These are phyloP conservation scores for Suillus hirtellus DNA, from an alignment of 768 basidiomycete genomes.

Conservation along the genomic window DNA sequence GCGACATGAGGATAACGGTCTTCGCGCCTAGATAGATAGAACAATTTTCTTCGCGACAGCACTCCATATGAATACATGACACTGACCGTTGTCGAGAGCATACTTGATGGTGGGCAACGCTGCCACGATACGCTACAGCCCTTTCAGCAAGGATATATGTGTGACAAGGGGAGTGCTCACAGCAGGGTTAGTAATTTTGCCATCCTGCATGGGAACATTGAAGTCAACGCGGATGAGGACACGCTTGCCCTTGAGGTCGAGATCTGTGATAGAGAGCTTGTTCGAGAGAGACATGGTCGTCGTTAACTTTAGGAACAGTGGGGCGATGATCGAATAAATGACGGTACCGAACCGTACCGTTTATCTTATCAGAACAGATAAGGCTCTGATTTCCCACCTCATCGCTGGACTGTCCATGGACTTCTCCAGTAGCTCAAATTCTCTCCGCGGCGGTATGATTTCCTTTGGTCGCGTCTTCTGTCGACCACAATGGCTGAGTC, in stretches of 20 bases:
- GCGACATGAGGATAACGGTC: conserved; percentile 92
- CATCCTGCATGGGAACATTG: conserved; percentile 90
- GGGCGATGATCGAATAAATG: conserved; percentile 18
- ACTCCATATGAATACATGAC: neutral
- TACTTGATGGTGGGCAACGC: conserved; percentile 95
- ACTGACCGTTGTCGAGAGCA: conserved; percentile 79
- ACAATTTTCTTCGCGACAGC: neutral
- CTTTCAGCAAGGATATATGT: conserved; percentile 15
- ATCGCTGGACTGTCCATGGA: conserved; percentile 8
- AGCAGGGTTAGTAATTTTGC: conserved; percentile 94
- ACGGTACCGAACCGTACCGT: neutral
- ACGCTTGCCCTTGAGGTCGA: conserved; percentile 83
- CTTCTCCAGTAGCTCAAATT: conserved; percentile 1
- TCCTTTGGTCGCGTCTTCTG: conserved; percentile 13
- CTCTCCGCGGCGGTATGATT: neutral
- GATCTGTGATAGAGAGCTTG: conserved; percentile 91
- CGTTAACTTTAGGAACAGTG: conserved; percentile 19
- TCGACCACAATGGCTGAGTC: conserved; percentile 39
- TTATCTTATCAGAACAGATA: conserved; percentile 17
- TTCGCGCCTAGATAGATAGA: conserved; percentile 58
- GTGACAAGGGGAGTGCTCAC: conserved; percentile 49
- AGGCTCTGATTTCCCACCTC: conserved; percentile 15
- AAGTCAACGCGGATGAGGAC: conserved; percentile 96
- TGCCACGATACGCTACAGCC: conserved; percentile 86
- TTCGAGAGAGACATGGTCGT: conserved; percentile 87